Percentiles rank a stretch among this genome's conserved stretches.
phyloP scores from a whole-genome alignment of 2,329 filamentous ascomycete species.

The Orbilia brochopaga region DNA sequence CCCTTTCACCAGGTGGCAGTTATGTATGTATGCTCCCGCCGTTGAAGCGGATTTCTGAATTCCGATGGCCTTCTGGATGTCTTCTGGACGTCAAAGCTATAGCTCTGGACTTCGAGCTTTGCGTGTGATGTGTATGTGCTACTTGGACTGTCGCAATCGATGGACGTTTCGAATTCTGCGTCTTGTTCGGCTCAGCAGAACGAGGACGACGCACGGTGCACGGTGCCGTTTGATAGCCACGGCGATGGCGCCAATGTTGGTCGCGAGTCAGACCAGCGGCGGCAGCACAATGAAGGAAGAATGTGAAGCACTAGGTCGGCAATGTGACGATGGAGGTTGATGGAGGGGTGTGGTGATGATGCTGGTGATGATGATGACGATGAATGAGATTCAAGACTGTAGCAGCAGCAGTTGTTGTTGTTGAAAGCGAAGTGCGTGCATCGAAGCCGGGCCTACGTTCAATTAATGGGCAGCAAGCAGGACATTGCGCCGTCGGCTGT shows the following conservation, averaged over 20 bases:
- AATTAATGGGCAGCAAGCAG: too few relatives aligned
- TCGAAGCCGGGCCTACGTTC: too few relatives aligned
- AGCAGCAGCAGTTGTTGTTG: too few relatives aligned
- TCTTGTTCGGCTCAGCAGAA: not conserved
- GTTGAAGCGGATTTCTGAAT: not conserved
- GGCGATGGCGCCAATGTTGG: constrained; percentile 6
- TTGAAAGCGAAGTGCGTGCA: too few relatives aligned
- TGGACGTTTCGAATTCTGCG: not conserved
- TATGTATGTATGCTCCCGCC: too few relatives aligned
- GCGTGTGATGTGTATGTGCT: too few relatives aligned
- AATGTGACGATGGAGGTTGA: constrained; percentile 5
- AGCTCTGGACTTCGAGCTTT: too few relatives aligned
- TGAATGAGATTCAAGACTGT: too few relatives aligned
- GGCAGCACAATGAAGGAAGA: not conserved
- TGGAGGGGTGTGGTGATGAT: constrained; percentile 27
- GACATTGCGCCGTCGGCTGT: too few relatives aligned
- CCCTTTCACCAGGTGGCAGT: constrained; percentile 18
- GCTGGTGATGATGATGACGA: not conserved
- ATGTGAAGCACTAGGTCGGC: not conserved
- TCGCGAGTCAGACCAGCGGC: not conserved
- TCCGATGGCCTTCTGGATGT: constrained; percentile 8
- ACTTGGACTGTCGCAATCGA: not conserved
- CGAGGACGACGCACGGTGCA: not conserved
- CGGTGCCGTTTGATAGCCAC: constrained; percentile 5
- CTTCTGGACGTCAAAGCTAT: too few relatives aligned